These are phyloP conservation scores for Camelina sativa DNA, from an alignment of 345 rosid species.

Conservation along the genomic window DNA sequence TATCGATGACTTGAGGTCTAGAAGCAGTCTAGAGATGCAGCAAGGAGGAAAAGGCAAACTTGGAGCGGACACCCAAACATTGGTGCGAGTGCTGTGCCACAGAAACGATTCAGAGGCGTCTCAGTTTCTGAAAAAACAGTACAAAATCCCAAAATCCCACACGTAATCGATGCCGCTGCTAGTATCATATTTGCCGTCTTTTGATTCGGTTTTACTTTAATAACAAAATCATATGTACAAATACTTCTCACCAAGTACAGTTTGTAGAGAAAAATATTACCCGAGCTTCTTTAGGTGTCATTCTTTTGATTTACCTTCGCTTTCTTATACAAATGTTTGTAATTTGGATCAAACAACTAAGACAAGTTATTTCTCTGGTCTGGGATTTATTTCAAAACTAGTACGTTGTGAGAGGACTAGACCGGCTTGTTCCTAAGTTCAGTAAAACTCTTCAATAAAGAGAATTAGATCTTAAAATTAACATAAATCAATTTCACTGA, in stretches of 20 bases:
- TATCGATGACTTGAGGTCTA: constrained; percentile 75
- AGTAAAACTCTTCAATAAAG: not conserved
- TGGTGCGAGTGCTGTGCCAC: constrained; percentile 86
- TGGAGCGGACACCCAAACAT: constrained; percentile 79
- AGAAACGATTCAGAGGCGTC: constrained; percentile 88
- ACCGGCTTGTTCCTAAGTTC: not conserved
- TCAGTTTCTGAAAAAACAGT: constrained; percentile 89
- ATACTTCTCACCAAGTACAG: constrained; percentile 34
- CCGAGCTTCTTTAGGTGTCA: constrained; percentile 4
- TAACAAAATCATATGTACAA: constrained; percentile 24
- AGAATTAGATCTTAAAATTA: not conserved
- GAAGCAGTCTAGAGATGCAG: constrained; percentile 63
- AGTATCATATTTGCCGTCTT: not conserved
- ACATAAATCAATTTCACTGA: not conserved
- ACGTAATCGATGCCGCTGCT: not conserved
- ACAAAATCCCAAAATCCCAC: constrained; percentile 82
- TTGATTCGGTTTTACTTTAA: constrained; percentile 9
- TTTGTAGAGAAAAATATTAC: constrained; percentile 13
- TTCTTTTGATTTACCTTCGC: constrained; percentile 11
- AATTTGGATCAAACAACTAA: not conserved
- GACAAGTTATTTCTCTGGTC: not conserved
- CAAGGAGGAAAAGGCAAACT: constrained; percentile 65
- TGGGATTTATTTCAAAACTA: not conserved
- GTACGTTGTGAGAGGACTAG: not conserved
- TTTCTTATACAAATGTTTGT: constrained; percentile 15